These are phyloP conservation scores for Mycena olivaceomarginata DNA, from an alignment of 768 basidiomycete species.

Conservation along the genomic window DNA sequence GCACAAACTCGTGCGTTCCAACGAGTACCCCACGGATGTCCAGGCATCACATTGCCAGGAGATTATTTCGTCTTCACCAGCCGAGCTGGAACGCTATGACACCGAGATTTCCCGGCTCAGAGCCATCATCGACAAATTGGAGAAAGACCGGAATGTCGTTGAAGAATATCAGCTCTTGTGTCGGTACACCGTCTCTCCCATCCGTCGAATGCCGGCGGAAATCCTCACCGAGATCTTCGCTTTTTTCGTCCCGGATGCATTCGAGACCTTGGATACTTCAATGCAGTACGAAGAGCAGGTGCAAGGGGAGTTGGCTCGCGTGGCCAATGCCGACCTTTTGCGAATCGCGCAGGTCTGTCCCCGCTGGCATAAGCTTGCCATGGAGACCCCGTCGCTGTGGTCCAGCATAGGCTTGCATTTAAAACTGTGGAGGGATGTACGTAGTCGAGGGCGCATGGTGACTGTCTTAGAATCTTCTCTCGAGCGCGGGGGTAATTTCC, in stretches of 20 bases:
- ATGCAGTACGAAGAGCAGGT: not conserved
- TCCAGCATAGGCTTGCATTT: not conserved
- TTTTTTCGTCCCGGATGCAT: not conserved
- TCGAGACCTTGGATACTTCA: no score
- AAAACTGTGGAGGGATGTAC: not conserved
- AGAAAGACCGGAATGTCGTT: not conserved
- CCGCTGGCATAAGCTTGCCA: slow-evolving; percentile 23
- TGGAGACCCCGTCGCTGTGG: slow-evolving; percentile 22
- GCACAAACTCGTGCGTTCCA: slow-evolving; percentile 5
- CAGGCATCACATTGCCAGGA: slow-evolving; percentile 14
- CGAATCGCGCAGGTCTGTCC: slow-evolving; percentile 24
- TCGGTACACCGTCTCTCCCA: slow-evolving; percentile 9
- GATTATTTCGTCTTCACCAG: slow-evolving; percentile 4
- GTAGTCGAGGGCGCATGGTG: not conserved
- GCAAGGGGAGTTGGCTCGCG: not conserved
- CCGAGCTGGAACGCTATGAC: slow-evolving; percentile 4
- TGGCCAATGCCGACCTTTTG: slow-evolving; percentile 14
- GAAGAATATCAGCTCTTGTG: slow-evolving; percentile 1
- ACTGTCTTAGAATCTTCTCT: slow-evolving; percentile 2
- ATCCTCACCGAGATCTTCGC: slow-evolving; percentile 22
- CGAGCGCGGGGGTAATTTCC: not conserved
- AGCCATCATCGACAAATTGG: not conserved
- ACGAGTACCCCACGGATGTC: not conserved
- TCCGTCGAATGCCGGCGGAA: slow-evolving; percentile 20
- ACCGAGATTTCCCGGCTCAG: not conserved